A percentile compares a stretch with the other conserved stretches of the same genome.
Conservation (phyloP, 2,329 filamentous ascomycete genomes). For the Ceratocystis cacaofunesta region DNA sequence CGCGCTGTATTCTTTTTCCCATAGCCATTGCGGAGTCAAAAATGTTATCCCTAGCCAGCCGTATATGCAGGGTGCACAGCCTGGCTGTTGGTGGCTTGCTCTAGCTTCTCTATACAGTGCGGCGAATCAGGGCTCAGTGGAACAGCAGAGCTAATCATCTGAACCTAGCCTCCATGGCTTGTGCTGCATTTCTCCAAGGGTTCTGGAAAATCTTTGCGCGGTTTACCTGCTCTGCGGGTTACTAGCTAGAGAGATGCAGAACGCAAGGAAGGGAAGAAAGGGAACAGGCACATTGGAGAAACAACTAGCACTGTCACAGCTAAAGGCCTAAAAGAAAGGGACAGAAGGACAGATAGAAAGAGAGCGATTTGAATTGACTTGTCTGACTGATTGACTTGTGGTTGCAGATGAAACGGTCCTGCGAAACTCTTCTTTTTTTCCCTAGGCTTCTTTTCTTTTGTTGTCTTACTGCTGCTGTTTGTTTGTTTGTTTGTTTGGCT, state of each 20-base stretch:
- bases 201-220: background rate
- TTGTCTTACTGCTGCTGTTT: background rate
- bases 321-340: background rate
- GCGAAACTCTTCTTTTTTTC: background rate
- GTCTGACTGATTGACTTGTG: background rate
- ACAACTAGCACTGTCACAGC: no score
- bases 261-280: background rate
- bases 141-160: background rate
- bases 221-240: background rate
- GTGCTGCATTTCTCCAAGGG: background rate
- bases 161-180: background rate
- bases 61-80: background rate
- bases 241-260: background rate
- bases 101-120: background rate
- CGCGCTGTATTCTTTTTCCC: background rate
- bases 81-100: background rate
- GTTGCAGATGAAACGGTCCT: background rate
- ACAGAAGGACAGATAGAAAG: background rate
- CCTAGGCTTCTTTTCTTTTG: background rate
- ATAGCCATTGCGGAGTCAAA: background rate
- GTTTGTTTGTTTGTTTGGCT: conserved; percentile 1
- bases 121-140: background rate
- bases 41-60: background rate
- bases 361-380: background rate
- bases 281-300: background rate